phyloP scores from a whole-genome alignment of 2,329 filamentous ascomycete genomes.

The Cercospora beticola region DNA sequence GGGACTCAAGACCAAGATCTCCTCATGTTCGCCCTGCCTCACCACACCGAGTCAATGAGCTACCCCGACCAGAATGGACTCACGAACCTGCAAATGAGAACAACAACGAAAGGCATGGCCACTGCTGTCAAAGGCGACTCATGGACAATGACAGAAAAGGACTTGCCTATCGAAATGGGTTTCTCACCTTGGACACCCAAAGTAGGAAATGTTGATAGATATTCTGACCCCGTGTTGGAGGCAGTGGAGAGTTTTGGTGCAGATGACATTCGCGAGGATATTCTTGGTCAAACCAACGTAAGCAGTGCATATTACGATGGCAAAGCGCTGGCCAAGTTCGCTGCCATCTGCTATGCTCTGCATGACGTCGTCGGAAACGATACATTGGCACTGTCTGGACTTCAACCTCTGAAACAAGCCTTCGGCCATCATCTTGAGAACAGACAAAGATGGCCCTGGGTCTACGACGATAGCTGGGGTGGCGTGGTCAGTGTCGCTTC shows the following conservation, averaged over 20 bases:
- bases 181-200: slow-evolving; percentile 74
- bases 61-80: slow-evolving; percentile 50
- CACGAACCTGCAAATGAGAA: slow-evolving; percentile 62
- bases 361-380: slow-evolving; percentile 55
- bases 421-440: slow-evolving; percentile 51
- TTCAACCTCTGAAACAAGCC: slow-evolving; percentile 51
- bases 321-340: slow-evolving; percentile 52
- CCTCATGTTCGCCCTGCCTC: slow-evolving; percentile 84
- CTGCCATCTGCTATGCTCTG: slow-evolving; percentile 45
- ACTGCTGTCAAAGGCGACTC: slow-evolving; percentile 68
- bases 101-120: slow-evolving; percentile 81
- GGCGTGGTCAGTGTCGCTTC: slow-evolving; percentile 75
- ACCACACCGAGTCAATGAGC: slow-evolving; percentile 78
- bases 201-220: slow-evolving; percentile 33
- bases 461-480: slow-evolving; percentile 66
- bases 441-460: slow-evolving; percentile 48
- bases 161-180: slow-evolving; percentile 70
- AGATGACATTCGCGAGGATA: slow-evolving; percentile 71
- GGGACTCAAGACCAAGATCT: slow-evolving; percentile 63
- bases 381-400: slow-evolving; percentile 47
- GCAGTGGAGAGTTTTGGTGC: slow-evolving; percentile 61
- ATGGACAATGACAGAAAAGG: slow-evolving; percentile 75
- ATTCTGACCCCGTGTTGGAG: background rate
- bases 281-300: slow-evolving; percentile 68
- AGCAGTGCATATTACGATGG: slow-evolving; percentile 93